A percentile compares a stretch with the other conserved stretches of the same genome.
Conservation (phyloP, 164 flowering plant species). For the Chimonanthus salicifolius region DNA sequence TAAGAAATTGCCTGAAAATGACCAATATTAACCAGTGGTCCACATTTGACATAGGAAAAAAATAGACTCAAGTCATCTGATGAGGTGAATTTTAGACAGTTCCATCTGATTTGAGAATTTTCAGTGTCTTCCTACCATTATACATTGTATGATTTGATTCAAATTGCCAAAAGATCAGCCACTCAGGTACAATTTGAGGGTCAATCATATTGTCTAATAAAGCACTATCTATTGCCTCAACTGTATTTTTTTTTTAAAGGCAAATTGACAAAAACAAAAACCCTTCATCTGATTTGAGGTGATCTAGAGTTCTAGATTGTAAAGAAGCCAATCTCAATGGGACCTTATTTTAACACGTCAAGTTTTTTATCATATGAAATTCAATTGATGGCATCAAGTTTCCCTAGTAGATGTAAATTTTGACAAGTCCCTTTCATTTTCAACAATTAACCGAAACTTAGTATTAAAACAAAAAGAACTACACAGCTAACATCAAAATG, state of each 20-base stretch:
- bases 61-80: too few relatives aligned
- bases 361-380: background rate
- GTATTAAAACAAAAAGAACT: background rate
- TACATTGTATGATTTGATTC: too few relatives aligned
- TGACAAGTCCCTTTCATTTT: background rate
- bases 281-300: background rate
- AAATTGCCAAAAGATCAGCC: too few relatives aligned
- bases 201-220: background rate
- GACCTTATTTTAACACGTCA: background rate
- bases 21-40: background rate
- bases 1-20: background rate
- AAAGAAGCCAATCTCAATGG: background rate
- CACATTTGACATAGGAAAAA: too few relatives aligned
- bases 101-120: too few relatives aligned
- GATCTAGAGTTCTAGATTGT: background rate
- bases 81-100: too few relatives aligned
- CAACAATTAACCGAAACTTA: too few relatives aligned
- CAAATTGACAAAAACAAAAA: too few relatives aligned
- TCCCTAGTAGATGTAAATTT: background rate
- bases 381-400: background rate
- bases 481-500: background rate
- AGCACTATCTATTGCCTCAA: background rate
- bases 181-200: background rate
- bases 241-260: too few relatives aligned
- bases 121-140: too few relatives aligned